Percentiles rank a stretch among this genome's conserved stretches.
These are phyloP conservation scores for Neoascochyta sp. DNA, from an alignment of 2,329 filamentous ascomycete genomes.

Conservation along the genomic window DNA sequence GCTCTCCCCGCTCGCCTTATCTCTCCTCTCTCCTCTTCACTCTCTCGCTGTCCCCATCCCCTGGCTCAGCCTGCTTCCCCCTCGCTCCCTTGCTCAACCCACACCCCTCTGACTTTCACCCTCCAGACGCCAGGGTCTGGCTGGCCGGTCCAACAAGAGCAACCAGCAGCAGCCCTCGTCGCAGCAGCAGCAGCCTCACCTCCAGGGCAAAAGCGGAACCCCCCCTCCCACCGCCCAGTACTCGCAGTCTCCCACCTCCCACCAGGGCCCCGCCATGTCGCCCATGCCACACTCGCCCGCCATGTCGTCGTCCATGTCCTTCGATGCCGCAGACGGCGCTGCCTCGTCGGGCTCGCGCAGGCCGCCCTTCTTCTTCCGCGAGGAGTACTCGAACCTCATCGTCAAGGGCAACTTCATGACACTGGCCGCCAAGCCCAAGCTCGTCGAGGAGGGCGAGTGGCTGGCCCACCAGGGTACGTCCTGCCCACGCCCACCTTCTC, in stretches of 20 bases:
- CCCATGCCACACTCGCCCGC: constrained; percentile 36
- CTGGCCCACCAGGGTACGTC: constrained; percentile 81
- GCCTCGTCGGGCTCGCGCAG: constrained; percentile 56
- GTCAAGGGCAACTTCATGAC: constrained; percentile 99
- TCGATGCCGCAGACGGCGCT: constrained; percentile 51
- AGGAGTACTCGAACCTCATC: constrained; percentile 75
- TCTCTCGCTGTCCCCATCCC: constrained; percentile 5
- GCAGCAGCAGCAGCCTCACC: constrained; percentile 7
- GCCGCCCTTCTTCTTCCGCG: constrained; percentile 70
- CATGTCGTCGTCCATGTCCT: constrained; percentile 53
- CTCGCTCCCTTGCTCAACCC: constrained; percentile 18
- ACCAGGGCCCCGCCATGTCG: constrained; percentile 32
- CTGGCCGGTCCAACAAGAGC: constrained; percentile 42
- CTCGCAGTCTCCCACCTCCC: constrained; percentile 34
- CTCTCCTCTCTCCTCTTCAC: constrained; percentile 11
- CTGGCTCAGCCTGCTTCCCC: constrained; percentile 8
- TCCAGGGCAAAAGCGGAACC: constrained; percentile 34
- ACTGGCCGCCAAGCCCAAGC: constrained; percentile 84
- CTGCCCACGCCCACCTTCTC: constrained; percentile 15
- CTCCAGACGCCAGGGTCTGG: constrained; percentile 43
- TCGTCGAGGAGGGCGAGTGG: constrained; percentile 93
- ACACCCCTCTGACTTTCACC: too few relatives aligned
- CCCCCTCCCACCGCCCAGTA: constrained; percentile 37
- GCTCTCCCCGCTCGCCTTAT: constrained; percentile 19
- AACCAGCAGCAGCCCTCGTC: constrained; percentile 18